Percentiles rank a stretch among this genome's conserved stretches.
These are phyloP conservation scores for Samsoniella hepiali DNA, from an alignment of 2,329 filamentous ascomycete species.

Conservation along the genomic window DNA sequence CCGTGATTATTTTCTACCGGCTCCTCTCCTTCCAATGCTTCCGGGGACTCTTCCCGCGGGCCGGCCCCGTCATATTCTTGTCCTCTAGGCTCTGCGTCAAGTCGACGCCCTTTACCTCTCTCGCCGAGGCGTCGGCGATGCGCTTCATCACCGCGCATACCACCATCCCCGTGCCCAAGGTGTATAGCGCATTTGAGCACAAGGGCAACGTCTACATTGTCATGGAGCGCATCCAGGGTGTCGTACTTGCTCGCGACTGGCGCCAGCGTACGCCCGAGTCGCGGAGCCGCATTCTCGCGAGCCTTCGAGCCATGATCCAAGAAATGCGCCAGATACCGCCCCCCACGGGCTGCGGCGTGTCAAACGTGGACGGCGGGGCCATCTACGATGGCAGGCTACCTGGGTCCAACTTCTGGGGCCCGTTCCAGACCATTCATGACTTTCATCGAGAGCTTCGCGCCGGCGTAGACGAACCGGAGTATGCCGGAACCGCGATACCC, in stretches of 20 bases:
- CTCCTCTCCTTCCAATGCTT: not conserved
- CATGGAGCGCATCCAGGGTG: conserved; percentile 26
- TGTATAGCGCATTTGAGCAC: conserved; percentile 39
- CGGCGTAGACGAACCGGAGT: not conserved
- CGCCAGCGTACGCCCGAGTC: conserved; percentile 21
- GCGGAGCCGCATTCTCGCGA: conserved; percentile 22
- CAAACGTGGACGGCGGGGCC: conserved; percentile 24
- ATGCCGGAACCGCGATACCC: conserved; percentile 2
- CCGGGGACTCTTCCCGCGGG: too few species aligned
- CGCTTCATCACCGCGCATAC: conserved; percentile 39
- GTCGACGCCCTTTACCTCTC: conserved; percentile 28
- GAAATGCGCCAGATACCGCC: conserved; percentile 22
- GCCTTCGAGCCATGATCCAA: conserved; percentile 23
- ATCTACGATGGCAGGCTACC: conserved; percentile 27
- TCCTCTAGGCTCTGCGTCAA: conserved; percentile 30
- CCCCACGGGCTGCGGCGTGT: conserved; percentile 16
- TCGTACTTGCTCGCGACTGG: conserved; percentile 20
- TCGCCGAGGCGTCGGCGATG: conserved; percentile 41
- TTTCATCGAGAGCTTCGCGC: conserved; percentile 27
- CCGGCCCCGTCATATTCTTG: conserved; percentile 3
- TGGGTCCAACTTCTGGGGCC: conserved; percentile 23
- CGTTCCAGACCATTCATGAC: conserved; percentile 26
- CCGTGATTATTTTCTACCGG: not conserved
- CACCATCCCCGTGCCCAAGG: conserved; percentile 41
- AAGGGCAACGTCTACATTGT: conserved; percentile 38